These are phyloP conservation scores for Leccinum obscurum DNA, from an alignment of 768 basidiomycete genomes.

Conservation along the genomic window DNA sequence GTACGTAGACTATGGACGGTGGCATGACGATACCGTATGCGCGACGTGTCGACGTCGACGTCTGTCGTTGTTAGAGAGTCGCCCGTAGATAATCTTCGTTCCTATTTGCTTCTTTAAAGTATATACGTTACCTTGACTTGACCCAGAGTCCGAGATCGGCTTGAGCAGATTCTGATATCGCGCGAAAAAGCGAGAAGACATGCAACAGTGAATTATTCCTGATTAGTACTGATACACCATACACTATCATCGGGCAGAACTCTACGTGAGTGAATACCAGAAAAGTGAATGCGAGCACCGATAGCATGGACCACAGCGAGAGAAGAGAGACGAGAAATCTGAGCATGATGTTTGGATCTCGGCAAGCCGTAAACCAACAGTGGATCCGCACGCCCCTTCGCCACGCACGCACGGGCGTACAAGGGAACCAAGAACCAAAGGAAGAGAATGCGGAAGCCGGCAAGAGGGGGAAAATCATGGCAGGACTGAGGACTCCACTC, in stretches of 20 bases:
- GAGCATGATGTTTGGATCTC: not conserved
- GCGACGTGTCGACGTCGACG: not conserved
- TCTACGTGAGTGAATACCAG: conserved; percentile 4
- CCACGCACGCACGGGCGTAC: not conserved
- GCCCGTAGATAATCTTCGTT: not conserved
- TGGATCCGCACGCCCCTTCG: not conserved
- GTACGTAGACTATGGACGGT: not conserved
- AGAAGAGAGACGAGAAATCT: not conserved
- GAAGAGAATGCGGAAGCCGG: no score
- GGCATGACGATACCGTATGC: no score
- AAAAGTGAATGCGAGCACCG: conserved; percentile 8
- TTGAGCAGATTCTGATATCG: no score
- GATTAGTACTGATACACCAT: conserved; percentile 17
- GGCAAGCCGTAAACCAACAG: no score
- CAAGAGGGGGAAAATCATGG: not conserved
- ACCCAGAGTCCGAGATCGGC: no score
- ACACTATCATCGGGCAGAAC: conserved; percentile 12
- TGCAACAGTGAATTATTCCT: not conserved
- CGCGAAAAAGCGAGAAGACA: not conserved
- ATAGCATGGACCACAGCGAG: conserved; percentile 1
- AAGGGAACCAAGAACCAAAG: no score
- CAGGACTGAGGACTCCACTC: not conserved
- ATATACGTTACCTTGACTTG: not conserved
- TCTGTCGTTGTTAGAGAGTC: not conserved
- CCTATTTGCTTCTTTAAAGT: not conserved